Base-by-base conservation (phyloP, 2,329 filamentous ascomycete genomes). In the Trichoderma sp. region DNA sequence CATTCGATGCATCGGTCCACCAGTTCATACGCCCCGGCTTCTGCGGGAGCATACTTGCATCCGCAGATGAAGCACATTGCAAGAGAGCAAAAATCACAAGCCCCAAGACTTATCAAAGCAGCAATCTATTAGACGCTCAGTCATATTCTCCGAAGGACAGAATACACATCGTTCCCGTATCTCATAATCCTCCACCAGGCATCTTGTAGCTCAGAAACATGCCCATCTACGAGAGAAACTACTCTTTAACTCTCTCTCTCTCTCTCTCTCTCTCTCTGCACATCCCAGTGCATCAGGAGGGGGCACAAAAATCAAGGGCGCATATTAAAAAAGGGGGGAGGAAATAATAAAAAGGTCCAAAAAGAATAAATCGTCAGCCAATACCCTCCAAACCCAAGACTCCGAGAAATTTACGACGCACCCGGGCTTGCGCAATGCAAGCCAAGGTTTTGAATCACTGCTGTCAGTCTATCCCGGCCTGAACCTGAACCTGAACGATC, bases 311-410 rank as follows among this genome's bases (percentile, higher is more conserved):
- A 55, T 59, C 63, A 67, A 67, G 70, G 49, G 61, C 70, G 70
- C 68, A 69, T 72, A 75, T 75, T 74, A 74, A 72, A 47, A 72
- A 66, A 60, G 52, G 57, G 57, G n/a, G 60, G 49, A 31, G 14
- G 53, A n/a, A 72, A 31, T 56, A 67, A 73, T 71, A 65, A 72
- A 68, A 69, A 55, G 65, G 52, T 60, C 70, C 66, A 75, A 73
- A 76, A 77, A 75, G 75, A 75, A 78, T 77, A 77, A 79, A 78
- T 75, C 77, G 76, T 79, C 75, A 76, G 78, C 77, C 77, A 73
- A 75, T 78, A 75, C 75, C 77, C 74, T 77, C 77, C 76, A 78
- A 79, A 79, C 74, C 79, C 79, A 79, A 74, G 78, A 81, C 79
- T 81, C 80, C 79, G 75, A 77, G 75, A 78, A 80, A 79, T 77